A percentile compares a stretch with the other conserved stretches of the same genome.
phyloP scores from a whole-genome alignment of 2,329 filamentous ascomycete species.

The Clonostachys rosea region DNA sequence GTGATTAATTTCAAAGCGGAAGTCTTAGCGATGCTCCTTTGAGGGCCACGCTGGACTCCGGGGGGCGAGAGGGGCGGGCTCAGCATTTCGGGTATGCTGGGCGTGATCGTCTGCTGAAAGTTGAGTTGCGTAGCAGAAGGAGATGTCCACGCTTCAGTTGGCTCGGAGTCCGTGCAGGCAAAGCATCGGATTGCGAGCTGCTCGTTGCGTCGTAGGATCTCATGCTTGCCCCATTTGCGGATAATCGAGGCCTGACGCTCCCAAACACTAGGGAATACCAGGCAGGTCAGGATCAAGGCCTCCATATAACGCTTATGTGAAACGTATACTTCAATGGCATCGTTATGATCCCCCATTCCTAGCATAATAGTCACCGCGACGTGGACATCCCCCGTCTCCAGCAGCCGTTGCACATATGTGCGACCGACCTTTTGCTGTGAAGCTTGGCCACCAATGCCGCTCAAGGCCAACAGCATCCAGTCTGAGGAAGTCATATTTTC shows the following conservation, averaged over 20 bases:
- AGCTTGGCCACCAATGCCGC: slow-evolving; percentile 70
- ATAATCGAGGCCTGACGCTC: slow-evolving; percentile 83
- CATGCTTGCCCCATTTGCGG: slow-evolving; percentile 91
- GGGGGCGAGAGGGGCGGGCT: slow-evolving; percentile 75
- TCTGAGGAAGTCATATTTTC: slow-evolving; percentile 90
- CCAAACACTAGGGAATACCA: slow-evolving; percentile 83
- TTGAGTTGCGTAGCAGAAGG: slow-evolving; percentile 65
- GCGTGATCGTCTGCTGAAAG: slow-evolving; percentile 42
- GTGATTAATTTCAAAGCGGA: slow-evolving; percentile 90
- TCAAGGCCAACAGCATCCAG: slow-evolving; percentile 94
- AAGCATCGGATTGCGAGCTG: slow-evolving; percentile 91
- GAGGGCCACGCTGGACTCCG: slow-evolving; percentile 52
- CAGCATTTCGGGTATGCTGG: slow-evolving; percentile 56
- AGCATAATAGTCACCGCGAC: slow-evolving; percentile 90
- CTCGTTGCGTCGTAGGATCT: slow-evolving; percentile 80
- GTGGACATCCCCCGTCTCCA: slow-evolving; percentile 87
- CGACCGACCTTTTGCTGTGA: slow-evolving; percentile 89
- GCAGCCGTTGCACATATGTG: slow-evolving; percentile 82
- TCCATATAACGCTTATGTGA: slow-evolving; percentile 92
- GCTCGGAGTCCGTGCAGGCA: slow-evolving; percentile 82
- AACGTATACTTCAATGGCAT: slow-evolving; percentile 94
- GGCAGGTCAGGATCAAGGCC: slow-evolving; percentile 80
- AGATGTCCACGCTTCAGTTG: slow-evolving; percentile 82
- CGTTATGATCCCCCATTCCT: slow-evolving; percentile 85
- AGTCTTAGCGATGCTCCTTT: slow-evolving; percentile 67